A percentile compares a stretch with the other conserved stretches of the same genome.
phyloP scores from a whole-genome alignment of 352 stramenopile genomes.

The Pythium periplocum region DNA sequence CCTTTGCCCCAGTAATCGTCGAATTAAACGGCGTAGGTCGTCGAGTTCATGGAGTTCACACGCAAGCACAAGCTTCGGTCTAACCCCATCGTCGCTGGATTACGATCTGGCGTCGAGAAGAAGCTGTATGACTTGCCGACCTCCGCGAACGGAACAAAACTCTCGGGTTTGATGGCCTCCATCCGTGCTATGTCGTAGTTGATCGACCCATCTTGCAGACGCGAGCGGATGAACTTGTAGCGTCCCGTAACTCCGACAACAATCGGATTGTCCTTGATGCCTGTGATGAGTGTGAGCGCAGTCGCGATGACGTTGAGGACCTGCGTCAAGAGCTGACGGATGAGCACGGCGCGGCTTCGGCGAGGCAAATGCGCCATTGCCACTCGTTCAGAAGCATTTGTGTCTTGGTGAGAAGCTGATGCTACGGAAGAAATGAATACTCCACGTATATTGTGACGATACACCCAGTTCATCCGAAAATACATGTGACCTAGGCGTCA shows the following conservation, averaged over 20 bases:
- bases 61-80: not conserved
- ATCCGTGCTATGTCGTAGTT: not conserved
- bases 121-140: conserved; percentile 7
- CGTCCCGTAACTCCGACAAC: conserved; percentile 15
- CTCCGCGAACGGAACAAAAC: conserved; percentile 21
- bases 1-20: not conserved
- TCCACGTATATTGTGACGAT: no score
- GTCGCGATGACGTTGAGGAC: conserved; percentile 12
- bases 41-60: not conserved
- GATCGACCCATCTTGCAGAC: conserved; percentile 9
- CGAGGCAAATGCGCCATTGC: no score
- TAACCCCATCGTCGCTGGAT: no score
- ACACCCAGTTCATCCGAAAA: no score
- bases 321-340: not conserved
- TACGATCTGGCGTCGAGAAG: no score
- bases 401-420: no score
- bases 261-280: conserved; percentile 17
- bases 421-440: no score
- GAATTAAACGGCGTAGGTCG: not conserved
- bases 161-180: conserved; percentile 8
- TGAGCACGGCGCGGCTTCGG: not conserved
- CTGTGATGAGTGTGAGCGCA: conserved; percentile 15
- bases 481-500: no score
- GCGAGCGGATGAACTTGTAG: conserved; percentile 14
- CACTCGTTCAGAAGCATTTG: no score